Base-by-base conservation (phyloP, 2,329 filamentous ascomycete species). In the Capronia coronata region DNA sequence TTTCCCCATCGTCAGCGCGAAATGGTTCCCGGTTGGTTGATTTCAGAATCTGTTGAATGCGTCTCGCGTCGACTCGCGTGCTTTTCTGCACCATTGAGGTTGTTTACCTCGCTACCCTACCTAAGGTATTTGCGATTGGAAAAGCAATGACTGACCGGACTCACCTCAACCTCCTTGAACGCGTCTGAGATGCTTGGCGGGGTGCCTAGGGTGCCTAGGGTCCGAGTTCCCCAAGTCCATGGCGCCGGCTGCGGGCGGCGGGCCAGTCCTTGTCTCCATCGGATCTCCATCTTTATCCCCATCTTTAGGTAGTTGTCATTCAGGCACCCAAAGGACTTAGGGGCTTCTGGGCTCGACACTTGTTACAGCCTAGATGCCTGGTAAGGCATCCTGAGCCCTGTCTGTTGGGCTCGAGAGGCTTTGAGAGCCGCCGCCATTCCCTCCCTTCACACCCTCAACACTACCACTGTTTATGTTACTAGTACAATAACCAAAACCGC, bases 61-160 rank as follows among this genome's bases (percentile, higher is more conserved):
- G 19, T 38, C 35, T 14, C 35, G 13, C 35, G 16, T 14, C 4
- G 19, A 38, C 14, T 8, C 35, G 19, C 19, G 19, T 38, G 35
- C 35, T 38, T 38, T 18, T 38, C 35, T 38, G 35, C 35, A 21
- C 35, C 35, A 19, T n/a, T 38, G 35, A 38, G 35, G 35, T 38
- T 14, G 16, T 14, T 13, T 38, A 18, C 3, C n/a, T n/a, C n/a
- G n/a, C n/a, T n/a, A n/a, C n/a, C n/a, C n/a, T n/a, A n/a, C n/a
- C n/a, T n/a, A n/a, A n/a, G n/a, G n/a, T n/a, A n/a, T n/a, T 18
- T 21, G 35, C 35, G 5, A 38, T 10, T 32, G n/a, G 29, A 32
- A 11, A 32, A 32, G 29, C 11, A 32, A 11, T 32, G 29, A 32
- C n/a, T 32, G 29, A 32, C 29, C 29, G 29, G 29, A n/a, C n/a